Percentiles rank a stretch among this genome's conserved stretches.
Conservation (phyloP, 1,284 basidiomycete species). For the Moesziomyces sp. region DNA sequence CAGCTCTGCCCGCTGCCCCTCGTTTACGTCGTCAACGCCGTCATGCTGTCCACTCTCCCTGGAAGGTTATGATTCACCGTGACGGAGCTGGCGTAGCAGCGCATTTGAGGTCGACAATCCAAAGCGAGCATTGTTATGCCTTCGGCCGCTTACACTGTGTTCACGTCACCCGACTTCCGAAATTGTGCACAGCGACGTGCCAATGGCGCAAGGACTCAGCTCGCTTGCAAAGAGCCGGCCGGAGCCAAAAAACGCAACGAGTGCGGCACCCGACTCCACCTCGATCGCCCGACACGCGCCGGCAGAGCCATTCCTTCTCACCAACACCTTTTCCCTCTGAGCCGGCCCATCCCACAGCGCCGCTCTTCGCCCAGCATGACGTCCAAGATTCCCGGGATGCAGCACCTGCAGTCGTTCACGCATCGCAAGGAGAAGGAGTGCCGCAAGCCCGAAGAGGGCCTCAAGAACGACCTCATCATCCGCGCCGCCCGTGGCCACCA, state of each 20-base stretch:
- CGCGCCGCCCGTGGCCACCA: conserved; percentile 87
- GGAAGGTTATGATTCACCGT: too few species aligned
- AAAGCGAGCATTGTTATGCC: too few species aligned
- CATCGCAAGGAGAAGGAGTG: conserved; percentile 50
- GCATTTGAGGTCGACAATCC: too few species aligned
- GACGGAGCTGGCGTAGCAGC: too few species aligned
- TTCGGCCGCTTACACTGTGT: too few species aligned
- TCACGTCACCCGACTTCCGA: too few species aligned
- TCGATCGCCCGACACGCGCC: not conserved
- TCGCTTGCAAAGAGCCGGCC: not conserved
- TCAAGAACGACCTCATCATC: conserved; percentile 89
- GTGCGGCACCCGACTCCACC: not conserved
- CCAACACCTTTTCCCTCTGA: not conserved
- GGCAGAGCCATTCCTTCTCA: not conserved
- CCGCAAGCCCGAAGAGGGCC: conserved; percentile 57
- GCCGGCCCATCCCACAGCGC: not conserved
- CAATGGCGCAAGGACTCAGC: too few species aligned
- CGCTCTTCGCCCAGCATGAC: conserved; percentile 25
- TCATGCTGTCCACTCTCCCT: too few species aligned
- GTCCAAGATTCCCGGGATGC: conserved; percentile 56
- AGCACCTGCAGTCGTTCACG: conserved; percentile 57
- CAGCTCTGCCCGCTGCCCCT: too few species aligned
- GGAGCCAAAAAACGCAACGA: not conserved
- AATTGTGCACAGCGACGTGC: too few species aligned
- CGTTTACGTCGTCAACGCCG: too few species aligned